Evolutionary conservation across 2,329 filamentous ascomycete genomes (phyloP).

Genomic region (Zasmidium angulare): DNA sequence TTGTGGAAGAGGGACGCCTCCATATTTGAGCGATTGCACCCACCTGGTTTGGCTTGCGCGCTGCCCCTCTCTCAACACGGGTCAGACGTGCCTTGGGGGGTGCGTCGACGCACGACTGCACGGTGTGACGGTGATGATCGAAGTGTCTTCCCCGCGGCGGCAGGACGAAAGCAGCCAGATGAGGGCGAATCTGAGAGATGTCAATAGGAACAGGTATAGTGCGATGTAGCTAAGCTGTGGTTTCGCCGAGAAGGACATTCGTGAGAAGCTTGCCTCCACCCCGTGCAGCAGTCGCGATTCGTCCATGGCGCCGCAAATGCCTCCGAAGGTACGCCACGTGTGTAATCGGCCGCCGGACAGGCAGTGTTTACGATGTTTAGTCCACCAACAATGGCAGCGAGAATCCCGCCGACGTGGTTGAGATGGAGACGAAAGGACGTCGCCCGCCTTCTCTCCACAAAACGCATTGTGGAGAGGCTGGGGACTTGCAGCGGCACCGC

Average conservation of each 20-base stretch:
- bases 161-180: background rate
- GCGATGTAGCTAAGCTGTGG: conserved; percentile 5
- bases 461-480: background rate
- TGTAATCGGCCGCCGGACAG: background rate
- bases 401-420: conserved; percentile 1
- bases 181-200: background rate
- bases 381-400: background rate
- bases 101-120: background rate
- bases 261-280: background rate
- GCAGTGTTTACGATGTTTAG: too few relatives aligned
- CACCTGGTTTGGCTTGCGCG: background rate
- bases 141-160: background rate
- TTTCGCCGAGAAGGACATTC: conserved; percentile 2
- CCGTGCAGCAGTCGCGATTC: background rate
- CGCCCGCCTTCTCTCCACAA: background rate
- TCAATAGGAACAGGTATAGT: conserved; percentile 10
- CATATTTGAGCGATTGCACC: background rate
- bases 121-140: background rate
- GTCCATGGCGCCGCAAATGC: background rate
- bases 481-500: background rate
- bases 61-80: background rate
- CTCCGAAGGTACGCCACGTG: conserved; percentile 5
- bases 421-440: background rate
- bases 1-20: background rate
- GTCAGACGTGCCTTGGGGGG: background rate